phyloP scores from a whole-genome alignment of 768 basidiomycete genomes.

The Amanita polypyramis region DNA sequence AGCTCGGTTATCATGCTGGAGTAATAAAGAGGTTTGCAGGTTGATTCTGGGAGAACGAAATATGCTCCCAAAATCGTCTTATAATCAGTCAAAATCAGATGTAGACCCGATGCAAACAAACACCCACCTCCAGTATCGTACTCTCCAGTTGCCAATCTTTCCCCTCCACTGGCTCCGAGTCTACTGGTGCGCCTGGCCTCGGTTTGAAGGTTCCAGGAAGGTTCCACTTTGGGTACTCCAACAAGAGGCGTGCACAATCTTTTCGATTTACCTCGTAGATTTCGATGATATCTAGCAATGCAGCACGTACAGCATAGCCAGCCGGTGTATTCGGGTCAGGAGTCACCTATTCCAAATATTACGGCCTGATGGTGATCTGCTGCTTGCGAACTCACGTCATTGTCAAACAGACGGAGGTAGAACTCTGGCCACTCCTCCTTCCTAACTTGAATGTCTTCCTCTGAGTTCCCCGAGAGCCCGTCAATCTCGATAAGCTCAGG shows the following conservation, averaged over 20 bases:
- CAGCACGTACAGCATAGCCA: slow-evolving; percentile 72
- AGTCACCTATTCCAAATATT: slow-evolving; percentile 42
- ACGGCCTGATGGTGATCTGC: background rate
- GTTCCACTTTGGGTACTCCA: slow-evolving; percentile 83
- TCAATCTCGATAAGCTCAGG: slow-evolving; percentile 83
- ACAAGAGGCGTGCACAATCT: slow-evolving; percentile 79
- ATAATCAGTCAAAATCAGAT: background rate
- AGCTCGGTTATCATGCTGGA: slow-evolving; percentile 84
- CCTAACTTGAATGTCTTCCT: slow-evolving; percentile 62
- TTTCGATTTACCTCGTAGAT: slow-evolving; percentile 96
- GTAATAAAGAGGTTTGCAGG: slow-evolving; percentile 77
- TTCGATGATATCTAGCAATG: slow-evolving; percentile 67
- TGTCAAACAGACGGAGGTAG: slow-evolving; percentile 58
- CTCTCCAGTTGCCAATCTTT: slow-evolving; percentile 88
- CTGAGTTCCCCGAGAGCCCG: slow-evolving; percentile 52
- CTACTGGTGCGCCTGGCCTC: slow-evolving; percentile 47
- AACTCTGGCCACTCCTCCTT: slow-evolving; percentile 80
- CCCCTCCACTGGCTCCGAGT: slow-evolving; percentile 39
- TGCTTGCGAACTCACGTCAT: slow-evolving; percentile 25
- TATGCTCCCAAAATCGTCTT: slow-evolving; percentile 67
- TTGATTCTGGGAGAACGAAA: slow-evolving; percentile 68
- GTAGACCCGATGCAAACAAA: background rate
- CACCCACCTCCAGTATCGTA: slow-evolving; percentile 68
- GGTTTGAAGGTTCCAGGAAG: slow-evolving; percentile 78
- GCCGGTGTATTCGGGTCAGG: slow-evolving; percentile 63